Evolutionary conservation across 805 yeast species (phyloP), one percentile per base, ranked within the genome.

Genomic region (Cyberlindnera mississippiensis): DNA sequence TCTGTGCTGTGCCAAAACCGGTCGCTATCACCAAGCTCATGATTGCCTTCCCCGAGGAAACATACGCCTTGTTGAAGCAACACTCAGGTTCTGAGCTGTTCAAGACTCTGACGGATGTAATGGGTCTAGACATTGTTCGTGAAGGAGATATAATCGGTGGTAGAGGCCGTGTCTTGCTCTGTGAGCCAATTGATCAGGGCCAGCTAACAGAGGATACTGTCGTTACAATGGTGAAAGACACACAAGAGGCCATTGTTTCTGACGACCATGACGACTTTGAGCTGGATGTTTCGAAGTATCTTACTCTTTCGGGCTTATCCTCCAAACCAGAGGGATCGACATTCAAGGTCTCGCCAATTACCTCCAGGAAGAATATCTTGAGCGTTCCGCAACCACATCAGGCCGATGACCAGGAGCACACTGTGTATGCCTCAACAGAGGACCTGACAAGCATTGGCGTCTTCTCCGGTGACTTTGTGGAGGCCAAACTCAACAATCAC

Each of bases 141-240:
- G 55, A 51, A 31, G 55, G 56, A 17, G 54, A 52, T 33, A 22
- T 14, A 12, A 36, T 39, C 35, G 49, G 28, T 22, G 35, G 42
- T 13, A 27, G 26, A 22, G 84, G 84, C 16, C 53, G 55, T 6
- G 71, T 86, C 3, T 51, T 75, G 4, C 70, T 80, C 18, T 77
- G 88, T 57, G 95, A 85, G 51, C 95, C 95, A 0, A 70, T 77
- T 2, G 76, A 73, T 32, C 95, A 85, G 56, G 96, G 96, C 1
- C 49, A 58, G 6, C 52, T 83, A 1, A 59, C 63, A 16, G 42
- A 49, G 2, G 59, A 61, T 2, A 80, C 91, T 0, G 66, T 66
- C n/a, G 62, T 86, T 3, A 72, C 80, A 3, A 61, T 85, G 24
- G 73, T 80, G 14, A 73, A 70, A 44, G 51, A 47, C 29, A 36